Evolutionary conservation across 257 asterid genomes (phyloP).

Genomic region (Euphrasia confusa): DNA sequence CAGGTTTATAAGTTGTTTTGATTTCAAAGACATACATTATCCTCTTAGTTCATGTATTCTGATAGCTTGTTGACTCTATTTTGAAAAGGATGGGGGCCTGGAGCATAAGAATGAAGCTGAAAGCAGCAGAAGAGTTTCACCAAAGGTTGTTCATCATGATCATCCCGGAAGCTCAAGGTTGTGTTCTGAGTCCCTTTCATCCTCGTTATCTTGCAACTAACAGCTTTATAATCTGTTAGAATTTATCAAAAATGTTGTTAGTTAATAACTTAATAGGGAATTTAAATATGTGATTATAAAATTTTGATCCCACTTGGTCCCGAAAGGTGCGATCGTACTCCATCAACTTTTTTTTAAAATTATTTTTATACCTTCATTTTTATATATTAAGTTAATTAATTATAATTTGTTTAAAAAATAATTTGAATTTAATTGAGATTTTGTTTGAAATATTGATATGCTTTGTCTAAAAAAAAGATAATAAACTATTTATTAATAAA

Average conservation of each 20-base stretch:
- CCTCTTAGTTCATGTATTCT: not conserved
- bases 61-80: conserved; percentile 14
- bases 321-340: too few species aligned
- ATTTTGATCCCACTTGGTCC: too few species aligned
- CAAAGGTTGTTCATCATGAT: not conserved
- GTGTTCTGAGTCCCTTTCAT: conserved; percentile 24
- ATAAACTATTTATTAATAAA: too few species aligned
- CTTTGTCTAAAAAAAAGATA: too few species aligned
- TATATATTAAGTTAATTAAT: too few species aligned
- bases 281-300: not conserved
- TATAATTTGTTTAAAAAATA: too few species aligned
- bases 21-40: conserved; percentile 2
- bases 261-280: not conserved
- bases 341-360: too few species aligned
- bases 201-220: conserved; percentile 10
- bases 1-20: not conserved
- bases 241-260: too few species aligned
- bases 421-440: too few species aligned
- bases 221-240: not conserved
- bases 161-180: conserved; percentile 47
- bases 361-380: too few species aligned
- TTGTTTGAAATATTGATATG: too few species aligned
- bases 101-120: conserved; percentile 39
- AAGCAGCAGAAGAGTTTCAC: conserved; percentile 33
- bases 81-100: conserved; percentile 34